These are phyloP conservation scores for Magnaporthales sp. DNA, from an alignment of 2,329 filamentous ascomycete species.

Conservation along the genomic window DNA sequence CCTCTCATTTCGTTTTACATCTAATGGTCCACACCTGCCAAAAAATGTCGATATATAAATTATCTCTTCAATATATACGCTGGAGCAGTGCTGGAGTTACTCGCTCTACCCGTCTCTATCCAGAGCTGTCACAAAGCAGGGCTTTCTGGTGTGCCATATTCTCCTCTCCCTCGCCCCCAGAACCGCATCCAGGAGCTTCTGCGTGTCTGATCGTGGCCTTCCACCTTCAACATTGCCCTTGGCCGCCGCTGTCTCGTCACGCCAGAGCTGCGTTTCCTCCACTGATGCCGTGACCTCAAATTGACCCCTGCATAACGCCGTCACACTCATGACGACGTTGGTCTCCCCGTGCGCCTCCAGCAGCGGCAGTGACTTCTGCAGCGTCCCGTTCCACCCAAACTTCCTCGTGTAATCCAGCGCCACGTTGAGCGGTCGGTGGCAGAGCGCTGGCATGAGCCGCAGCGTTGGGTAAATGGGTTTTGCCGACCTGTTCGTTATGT, in stretches of 20 bases:
- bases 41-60: not conserved
- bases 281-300: conserved; percentile 76
- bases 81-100: not conserved
- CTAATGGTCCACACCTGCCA: not conserved
- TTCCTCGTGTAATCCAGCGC: conserved; percentile 77
- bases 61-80: not conserved
- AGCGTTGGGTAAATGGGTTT: conserved; percentile 63
- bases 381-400: conserved; percentile 73
- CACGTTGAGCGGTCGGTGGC: conserved; percentile 61
- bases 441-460: conserved; percentile 67
- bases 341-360: conserved; percentile 51
- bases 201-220: conserved; percentile 39
- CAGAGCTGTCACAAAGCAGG: conserved; percentile 44
- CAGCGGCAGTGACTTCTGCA: conserved; percentile 65
- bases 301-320: conserved; percentile 67
- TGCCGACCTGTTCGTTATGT: conserved; percentile 63
- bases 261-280: conserved; percentile 63
- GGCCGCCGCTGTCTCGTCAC: conserved; percentile 10
- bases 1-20: not conserved
- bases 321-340: conserved; percentile 59
- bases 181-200: conserved; percentile 48
- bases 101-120: conserved; percentile 24
- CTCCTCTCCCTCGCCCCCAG: conserved; percentile 51
- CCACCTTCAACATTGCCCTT: conserved; percentile 16
- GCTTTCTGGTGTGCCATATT: conserved; percentile 55